A percentile compares a stretch with the other conserved stretches of the same genome.
Evolutionary conservation across 768 basidiomycete species (phyloP).

Genomic region (Leccinum broughii): DNA sequence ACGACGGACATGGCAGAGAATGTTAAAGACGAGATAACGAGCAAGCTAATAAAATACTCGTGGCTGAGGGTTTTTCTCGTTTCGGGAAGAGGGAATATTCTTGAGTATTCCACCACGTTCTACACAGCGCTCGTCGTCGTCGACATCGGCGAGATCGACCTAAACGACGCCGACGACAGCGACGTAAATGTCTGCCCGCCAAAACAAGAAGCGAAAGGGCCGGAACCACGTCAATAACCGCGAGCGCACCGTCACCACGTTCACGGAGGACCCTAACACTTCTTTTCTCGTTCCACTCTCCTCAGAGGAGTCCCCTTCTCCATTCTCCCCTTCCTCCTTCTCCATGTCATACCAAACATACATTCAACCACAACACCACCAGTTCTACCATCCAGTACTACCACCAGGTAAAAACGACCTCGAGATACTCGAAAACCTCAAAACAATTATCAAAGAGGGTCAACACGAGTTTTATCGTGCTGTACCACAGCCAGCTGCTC

Average conservation of each 20-base stretch:
- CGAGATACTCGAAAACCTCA: conserved; percentile 73
- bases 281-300: conserved; percentile 52
- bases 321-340: conserved; percentile 41
- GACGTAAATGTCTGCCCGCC: conserved; percentile 52
- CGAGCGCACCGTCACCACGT: conserved; percentile 68
- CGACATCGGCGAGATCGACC: neutral
- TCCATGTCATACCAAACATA: conserved; percentile 39
- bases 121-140: conserved; percentile 1
- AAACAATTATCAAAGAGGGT: conserved; percentile 65
- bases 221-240: conserved; percentile 54
- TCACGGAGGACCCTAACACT: conserved; percentile 58
- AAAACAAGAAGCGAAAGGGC: conserved; percentile 64
- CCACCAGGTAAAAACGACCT: conserved; percentile 66
- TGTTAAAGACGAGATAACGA: neutral
- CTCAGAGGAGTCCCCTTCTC: conserved; percentile 50
- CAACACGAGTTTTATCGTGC: conserved; percentile 75
- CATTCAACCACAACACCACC: conserved; percentile 32
- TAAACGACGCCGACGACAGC: neutral
- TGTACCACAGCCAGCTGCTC: conserved; percentile 60
- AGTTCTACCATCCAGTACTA: conserved; percentile 32
- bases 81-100: conserved; percentile 24
- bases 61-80: conserved; percentile 26
- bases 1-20: conserved; percentile 77
- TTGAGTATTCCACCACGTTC: conserved; percentile 30
- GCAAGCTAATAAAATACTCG: neutral